Percentiles rank a stretch among this genome's conserved stretches.
phyloP scores from a whole-genome alignment of 169 alveolate genomes.

The Eimeria tenella region DNA sequence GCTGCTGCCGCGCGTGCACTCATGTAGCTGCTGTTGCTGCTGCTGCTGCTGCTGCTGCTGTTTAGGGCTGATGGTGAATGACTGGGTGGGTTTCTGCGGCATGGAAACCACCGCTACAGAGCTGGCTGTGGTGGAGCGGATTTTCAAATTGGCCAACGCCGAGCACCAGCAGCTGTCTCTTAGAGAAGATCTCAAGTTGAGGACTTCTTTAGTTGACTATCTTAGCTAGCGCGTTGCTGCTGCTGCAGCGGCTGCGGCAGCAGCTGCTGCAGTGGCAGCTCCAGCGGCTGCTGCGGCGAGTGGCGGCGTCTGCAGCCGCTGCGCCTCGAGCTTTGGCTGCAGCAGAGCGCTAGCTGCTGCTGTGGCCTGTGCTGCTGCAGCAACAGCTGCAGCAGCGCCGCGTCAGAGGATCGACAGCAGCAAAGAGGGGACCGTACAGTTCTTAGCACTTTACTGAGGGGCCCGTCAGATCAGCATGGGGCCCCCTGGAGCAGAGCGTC shows the following conservation, averaged over 20 bases:
- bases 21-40: background rate
- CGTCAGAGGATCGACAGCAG: too few species aligned
- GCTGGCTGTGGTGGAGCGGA: slow-evolving; percentile 84
- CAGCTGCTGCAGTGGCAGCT: background rate
- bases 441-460: too few species aligned
- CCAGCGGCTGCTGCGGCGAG: background rate
- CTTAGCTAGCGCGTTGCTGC: background rate
- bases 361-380: background rate
- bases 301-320: background rate
- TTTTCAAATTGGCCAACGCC: slow-evolving; percentile 46
- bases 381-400: too few species aligned
- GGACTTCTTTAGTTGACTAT: slow-evolving; percentile 62
- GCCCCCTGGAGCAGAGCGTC: too few species aligned
- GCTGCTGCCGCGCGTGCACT: background rate
- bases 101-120: slow-evolving; percentile 99
- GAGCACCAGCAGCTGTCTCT: slow-evolving; percentile 50
- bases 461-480: too few species aligned
- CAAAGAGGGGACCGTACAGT: too few species aligned
- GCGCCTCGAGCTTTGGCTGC: background rate
- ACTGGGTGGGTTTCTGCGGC: slow-evolving; percentile 99
- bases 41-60: slow-evolving; percentile 3
- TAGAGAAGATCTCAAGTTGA: slow-evolving; percentile 66
- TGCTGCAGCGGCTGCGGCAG: slow-evolving; percentile 33
- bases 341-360: too few species aligned
- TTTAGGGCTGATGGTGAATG: slow-evolving; percentile 98